Percentiles rank a stretch among this genome's conserved stretches.
Conservation (phyloP, 495 filamentous ascomycete species). For the Aspergillus haitiensis region DNA sequence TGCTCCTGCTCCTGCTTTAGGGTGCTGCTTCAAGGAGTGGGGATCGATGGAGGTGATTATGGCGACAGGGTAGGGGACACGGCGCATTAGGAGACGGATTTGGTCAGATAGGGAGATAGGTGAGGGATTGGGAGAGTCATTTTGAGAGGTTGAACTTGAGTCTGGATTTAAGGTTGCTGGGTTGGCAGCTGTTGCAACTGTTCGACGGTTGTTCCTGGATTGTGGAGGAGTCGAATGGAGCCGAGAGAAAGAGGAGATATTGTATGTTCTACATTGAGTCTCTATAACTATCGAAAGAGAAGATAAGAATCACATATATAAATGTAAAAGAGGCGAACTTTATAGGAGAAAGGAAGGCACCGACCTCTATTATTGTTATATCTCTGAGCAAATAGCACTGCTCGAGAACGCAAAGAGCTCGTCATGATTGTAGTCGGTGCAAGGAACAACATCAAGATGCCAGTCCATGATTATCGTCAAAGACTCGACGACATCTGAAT, state of each 20-base stretch:
- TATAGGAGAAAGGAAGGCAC: too few species aligned
- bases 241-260: too few species aligned
- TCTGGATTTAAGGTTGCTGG: conserved; percentile 8
- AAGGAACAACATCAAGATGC: conserved; percentile 4
- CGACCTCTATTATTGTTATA: too few species aligned
- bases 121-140: conserved; percentile 4
- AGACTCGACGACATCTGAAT: not conserved
- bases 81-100: conserved; percentile 67
- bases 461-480: conserved; percentile 22
- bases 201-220: not conserved
- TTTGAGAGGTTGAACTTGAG: conserved; percentile 1
- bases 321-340: too few species aligned
- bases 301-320: too few species aligned
- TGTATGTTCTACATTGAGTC: too few species aligned
- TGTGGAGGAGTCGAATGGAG: too few species aligned
- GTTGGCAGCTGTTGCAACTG: conserved; percentile 5
- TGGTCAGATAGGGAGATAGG: conserved; percentile 33
- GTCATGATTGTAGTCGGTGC: not conserved
- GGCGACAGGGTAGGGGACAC: conserved; percentile 70
- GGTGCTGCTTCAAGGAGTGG: not conserved
- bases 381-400: too few species aligned
- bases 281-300: too few species aligned
- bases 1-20: not conserved
- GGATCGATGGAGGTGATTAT: conserved; percentile 59
- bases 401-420: too few species aligned